These are phyloP conservation scores for Globisporangium orthogonon DNA, from an alignment of 352 stramenopile genomes.

Conservation along the genomic window DNA sequence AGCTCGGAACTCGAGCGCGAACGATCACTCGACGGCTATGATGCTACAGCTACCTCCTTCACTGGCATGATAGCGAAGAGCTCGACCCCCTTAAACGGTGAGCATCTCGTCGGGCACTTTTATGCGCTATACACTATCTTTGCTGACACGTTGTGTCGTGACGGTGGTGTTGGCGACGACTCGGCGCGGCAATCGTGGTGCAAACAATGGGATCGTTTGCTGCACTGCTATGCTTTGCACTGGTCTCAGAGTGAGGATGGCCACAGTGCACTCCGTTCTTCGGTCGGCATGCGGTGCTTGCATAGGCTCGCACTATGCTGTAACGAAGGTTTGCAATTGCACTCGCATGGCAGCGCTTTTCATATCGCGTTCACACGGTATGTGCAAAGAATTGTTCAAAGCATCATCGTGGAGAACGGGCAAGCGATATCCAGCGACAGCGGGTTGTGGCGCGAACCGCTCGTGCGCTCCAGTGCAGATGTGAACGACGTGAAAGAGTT, in stretches of 20 bases:
- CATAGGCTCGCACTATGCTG: slow-evolving; percentile 2
- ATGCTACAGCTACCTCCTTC: not conserved
- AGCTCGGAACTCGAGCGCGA: slow-evolving; percentile 2
- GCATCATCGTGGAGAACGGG: slow-evolving; percentile 22
- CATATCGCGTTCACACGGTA: slow-evolving; percentile 22
- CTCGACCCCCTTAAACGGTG: slow-evolving; percentile 1
- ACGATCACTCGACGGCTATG: not conserved
- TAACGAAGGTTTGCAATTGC: not conserved
- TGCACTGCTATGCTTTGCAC: not conserved
- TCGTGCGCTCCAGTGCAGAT: slow-evolving; percentile 20
- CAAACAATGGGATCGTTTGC: slow-evolving; percentile 9
- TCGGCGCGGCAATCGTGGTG: not conserved
- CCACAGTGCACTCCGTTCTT: not conserved
- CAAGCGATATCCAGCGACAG: slow-evolving; percentile 29
- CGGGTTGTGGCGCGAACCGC: not conserved
- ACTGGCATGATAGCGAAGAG: not conserved
- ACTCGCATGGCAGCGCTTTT: slow-evolving; percentile 12
- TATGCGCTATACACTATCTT: slow-evolving; percentile 13
- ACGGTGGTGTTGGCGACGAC: not conserved
- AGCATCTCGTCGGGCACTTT: slow-evolving; percentile 9
- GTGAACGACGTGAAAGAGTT: slow-evolving; percentile 13
- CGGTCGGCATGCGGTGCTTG: slow-evolving; percentile 1
- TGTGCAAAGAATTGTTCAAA: slow-evolving; percentile 14
- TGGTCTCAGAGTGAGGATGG: not conserved
- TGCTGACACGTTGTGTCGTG: slow-evolving; percentile 5